These are phyloP conservation scores for Hypoxylon sp. DNA, from an alignment of 2,329 filamentous ascomycete species.

Conservation along the genomic window DNA sequence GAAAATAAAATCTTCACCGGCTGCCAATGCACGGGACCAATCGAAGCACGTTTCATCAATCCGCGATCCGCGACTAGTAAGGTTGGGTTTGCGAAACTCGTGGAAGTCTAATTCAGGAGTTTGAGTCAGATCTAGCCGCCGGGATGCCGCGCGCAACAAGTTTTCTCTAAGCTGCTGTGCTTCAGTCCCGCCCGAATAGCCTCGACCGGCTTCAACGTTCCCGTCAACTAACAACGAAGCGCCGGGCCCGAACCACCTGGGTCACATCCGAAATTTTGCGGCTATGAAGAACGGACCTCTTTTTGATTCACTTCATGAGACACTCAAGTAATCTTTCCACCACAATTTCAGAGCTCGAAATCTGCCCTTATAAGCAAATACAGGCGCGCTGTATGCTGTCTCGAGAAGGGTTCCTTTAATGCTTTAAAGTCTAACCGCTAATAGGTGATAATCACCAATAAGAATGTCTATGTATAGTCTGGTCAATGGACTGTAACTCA, in stretches of 20 bases:
- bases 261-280: conserved; percentile 5
- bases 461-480: too few relatives aligned
- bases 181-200: conserved; percentile 6
- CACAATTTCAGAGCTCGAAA: not conserved
- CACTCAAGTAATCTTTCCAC: not conserved
- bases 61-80: conserved; percentile 17
- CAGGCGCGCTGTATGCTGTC: too few relatives aligned
- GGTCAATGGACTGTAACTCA: too few relatives aligned
- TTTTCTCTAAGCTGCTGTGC: conserved; percentile 4
- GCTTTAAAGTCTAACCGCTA: too few relatives aligned
- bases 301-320: not conserved
- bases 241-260: conserved; percentile 27
- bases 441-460: too few relatives aligned
- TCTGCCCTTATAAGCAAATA: not conserved
- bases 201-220: not conserved
- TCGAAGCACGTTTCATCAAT: conserved; percentile 12
- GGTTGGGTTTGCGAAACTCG: conserved; percentile 12
- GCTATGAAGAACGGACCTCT: not conserved
- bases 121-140: conserved; percentile 11
- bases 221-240: conserved; percentile 15
- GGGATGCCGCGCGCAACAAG: conserved; percentile 7
- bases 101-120: conserved; percentile 13
- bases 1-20: conserved; percentile 8
- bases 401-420: too few relatives aligned
- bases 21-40: conserved; percentile 11